These are phyloP conservation scores for Gaeumannomyces sp. DNA, from an alignment of 2,329 filamentous ascomycete genomes.

Conservation along the genomic window DNA sequence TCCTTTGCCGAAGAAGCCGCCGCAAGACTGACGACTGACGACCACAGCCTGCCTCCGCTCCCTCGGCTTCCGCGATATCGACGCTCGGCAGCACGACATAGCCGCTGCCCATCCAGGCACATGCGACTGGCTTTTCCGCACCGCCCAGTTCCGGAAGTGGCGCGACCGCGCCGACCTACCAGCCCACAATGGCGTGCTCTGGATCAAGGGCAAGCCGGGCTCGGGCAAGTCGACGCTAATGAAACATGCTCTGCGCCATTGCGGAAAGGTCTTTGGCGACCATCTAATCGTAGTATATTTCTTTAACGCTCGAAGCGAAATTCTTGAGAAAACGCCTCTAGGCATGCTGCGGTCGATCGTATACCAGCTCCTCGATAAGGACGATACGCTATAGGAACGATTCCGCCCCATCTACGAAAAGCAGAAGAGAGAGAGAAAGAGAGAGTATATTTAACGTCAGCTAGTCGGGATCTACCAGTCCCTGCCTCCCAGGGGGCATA, in stretches of 20 bases:
- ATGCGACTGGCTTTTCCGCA: slow-evolving; percentile 19
- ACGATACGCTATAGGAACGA: slow-evolving; percentile 16
- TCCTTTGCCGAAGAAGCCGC: no score
- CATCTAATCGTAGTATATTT: slow-evolving; percentile 22
- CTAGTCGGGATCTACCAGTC: no score
- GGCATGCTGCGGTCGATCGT: slow-evolving; percentile 30
- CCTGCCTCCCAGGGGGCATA: no score
- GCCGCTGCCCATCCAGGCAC: background rate
- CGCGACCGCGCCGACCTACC: slow-evolving; percentile 18
- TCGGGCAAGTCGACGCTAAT: slow-evolving; percentile 25
- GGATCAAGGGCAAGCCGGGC: slow-evolving; percentile 32
- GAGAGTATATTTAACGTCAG: no score
- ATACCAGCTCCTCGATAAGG: slow-evolving; percentile 25
- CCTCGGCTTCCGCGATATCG: slow-evolving; percentile 2
- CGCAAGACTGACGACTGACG: no score
- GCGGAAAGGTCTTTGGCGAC: background rate
- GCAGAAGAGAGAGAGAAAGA: no score
- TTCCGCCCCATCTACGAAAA: background rate
- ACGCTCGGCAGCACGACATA: slow-evolving; percentile 3
- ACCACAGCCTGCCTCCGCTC: no score
- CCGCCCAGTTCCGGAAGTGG: slow-evolving; percentile 27
- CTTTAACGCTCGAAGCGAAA: slow-evolving; percentile 27
- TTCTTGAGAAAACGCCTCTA: slow-evolving; percentile 25
- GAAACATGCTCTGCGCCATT: slow-evolving; percentile 21
- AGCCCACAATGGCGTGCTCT: slow-evolving; percentile 27